Base-by-base conservation (phyloP, 495 filamentous ascomycete genomes). In the Xylaria venustula region DNA sequence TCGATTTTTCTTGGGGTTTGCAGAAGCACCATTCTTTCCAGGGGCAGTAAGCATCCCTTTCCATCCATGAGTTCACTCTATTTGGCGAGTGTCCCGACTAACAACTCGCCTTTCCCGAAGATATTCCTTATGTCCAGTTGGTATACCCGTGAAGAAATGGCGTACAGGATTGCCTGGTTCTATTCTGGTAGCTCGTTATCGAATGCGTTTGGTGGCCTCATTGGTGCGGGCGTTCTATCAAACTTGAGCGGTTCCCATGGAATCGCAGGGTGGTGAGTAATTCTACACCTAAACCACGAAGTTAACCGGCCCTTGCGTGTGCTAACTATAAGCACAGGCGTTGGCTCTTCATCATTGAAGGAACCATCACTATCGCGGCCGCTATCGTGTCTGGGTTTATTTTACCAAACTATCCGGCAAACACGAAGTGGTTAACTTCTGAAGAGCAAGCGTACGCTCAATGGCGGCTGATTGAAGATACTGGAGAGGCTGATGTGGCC, bases 1-100 rank as follows among this genome's bases (percentile, higher is more conserved):
- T 52, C 79, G 86, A 12, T 87, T 89, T 73, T 83, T 88, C 47
- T 77, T 90, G 3, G 86, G 87, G 54, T 83, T 88, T 37, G 78
- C 81, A 26, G 83, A 85, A 65, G 81, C 83, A 0, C 79, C 81
- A 0, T 84, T 82, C 58, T 85, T 81, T 57, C 58, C 72, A 2
- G 80, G 76, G 26, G 78, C 76, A 11, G 62, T 84, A 22, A 53
- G 58, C 20, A 23, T 19, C 20, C 50, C 36, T 25, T 40, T 40
- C 32, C 15, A 3, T 12, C 15, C 15, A 40, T 15, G 11, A 34
- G 30, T 40, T 40, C 14, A n/a, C 1, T 19, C 25, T 0, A 15
- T 25, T 12, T 47, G 3, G 20, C 42, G 15, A 12, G 8, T 49
- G 42, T 25, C 7, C 20, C 17, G 25, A 37, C 49, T 60, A 2